phyloP scores from a whole-genome alignment of 495 filamentous ascomycete genomes.

The Aspergillus sclerotioniger region DNA sequence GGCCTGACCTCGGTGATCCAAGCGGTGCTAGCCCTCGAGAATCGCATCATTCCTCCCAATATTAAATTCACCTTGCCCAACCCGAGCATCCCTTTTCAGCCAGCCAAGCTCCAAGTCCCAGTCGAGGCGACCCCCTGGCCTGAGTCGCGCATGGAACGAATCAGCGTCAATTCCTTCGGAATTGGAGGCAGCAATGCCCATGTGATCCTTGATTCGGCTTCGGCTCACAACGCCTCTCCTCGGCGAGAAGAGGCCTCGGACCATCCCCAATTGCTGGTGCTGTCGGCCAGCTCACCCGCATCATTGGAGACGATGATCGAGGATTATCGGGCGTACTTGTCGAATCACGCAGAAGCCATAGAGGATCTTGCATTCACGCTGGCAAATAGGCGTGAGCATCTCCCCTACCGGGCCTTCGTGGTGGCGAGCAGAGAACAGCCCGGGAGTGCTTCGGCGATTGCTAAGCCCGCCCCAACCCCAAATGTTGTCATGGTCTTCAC shows the following conservation, averaged over 20 bases:
- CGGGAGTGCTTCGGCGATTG: neutral
- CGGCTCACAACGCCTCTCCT: neutral
- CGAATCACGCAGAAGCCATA: neutral
- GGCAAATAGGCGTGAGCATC: neutral
- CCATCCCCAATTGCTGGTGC: neutral
- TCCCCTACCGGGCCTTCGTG: neutral
- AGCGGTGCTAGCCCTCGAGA: constrained; percentile 47
- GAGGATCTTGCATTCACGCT: constrained; percentile 1
- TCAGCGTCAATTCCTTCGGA: constrained; percentile 38
- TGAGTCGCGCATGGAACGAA: constrained; percentile 12
- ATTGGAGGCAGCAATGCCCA: constrained; percentile 32
- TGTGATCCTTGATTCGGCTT: constrained; percentile 10
- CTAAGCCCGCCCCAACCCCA: neutral
- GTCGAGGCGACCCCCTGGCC: constrained; percentile 30
- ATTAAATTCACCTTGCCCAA: neutral
- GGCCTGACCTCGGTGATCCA: constrained; percentile 37
- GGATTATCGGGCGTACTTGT: neutral
- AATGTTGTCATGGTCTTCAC: constrained; percentile 23
- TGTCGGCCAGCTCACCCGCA: neutral
- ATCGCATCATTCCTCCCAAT: constrained; percentile 35
- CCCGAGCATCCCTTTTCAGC: neutral
- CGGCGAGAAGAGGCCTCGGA: neutral
- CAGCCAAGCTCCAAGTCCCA: constrained; percentile 16
- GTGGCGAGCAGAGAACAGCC: constrained; percentile 1
- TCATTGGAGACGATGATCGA: neutral